A percentile compares a stretch with the other conserved stretches of the same genome.
Evolutionary conservation across 78 protist species (phyloP).

Genomic region (Dictyostelium intermedium): DNA sequence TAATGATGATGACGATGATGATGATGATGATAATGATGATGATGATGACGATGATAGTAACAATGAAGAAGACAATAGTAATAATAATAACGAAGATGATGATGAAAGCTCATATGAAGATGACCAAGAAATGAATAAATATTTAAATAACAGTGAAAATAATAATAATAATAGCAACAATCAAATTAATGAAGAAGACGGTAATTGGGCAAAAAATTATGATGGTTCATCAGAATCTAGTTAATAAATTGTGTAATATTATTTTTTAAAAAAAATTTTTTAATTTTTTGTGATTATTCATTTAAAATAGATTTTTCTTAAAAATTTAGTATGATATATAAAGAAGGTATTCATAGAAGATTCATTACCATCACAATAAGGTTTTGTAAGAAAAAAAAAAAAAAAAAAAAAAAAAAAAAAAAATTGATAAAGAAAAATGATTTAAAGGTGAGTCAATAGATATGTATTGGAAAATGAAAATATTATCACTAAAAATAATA

Average conservation of each 20-base stretch:
- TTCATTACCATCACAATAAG: too few species aligned
- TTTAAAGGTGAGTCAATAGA: too few species aligned
- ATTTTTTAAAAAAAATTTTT: neutral
- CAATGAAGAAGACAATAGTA: neutral
- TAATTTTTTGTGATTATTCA: too few species aligned
- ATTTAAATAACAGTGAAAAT: neutral
- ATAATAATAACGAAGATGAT: neutral
- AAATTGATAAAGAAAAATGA: too few species aligned
- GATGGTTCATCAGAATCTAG: neutral
- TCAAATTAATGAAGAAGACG: neutral
- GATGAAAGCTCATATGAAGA: neutral
- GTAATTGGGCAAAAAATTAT: constrained; percentile 1
- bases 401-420: too few species aligned
- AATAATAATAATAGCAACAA: neutral
- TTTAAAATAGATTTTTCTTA: too few species aligned
- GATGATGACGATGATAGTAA: neutral
- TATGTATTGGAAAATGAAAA: too few species aligned
- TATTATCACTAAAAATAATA: too few species aligned
- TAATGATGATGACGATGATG: neutral
- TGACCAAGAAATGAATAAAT: neutral
- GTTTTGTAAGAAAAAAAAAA: too few species aligned
- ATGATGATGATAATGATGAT: neutral
- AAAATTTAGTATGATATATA: too few species aligned
- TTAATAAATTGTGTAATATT: neutral
- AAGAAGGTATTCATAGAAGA: too few species aligned